phyloP scores from a whole-genome alignment of 1,284 basidiomycete genomes.

The Puccinia coronata region DNA sequence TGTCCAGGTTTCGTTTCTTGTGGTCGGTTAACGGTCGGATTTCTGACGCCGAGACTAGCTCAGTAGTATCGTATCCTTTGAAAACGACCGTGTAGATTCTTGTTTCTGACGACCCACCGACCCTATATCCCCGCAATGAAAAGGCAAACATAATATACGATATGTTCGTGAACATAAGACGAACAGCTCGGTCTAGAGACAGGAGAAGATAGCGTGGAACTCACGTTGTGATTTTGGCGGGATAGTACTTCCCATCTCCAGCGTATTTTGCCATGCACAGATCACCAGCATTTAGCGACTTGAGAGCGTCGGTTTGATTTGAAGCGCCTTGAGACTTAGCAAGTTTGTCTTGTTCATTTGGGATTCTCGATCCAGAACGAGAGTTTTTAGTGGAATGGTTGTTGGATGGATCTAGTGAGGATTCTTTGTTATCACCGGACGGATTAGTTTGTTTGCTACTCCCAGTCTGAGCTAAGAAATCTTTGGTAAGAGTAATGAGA shows the following conservation, averaged over 20 bases:
- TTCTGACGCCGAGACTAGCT: conserved; percentile 72
- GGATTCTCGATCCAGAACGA: conserved; percentile 43
- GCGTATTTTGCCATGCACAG: conserved; percentile 90
- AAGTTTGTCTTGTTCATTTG: conserved; percentile 6
- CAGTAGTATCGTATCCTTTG: conserved; percentile 92
- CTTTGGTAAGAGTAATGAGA: conserved; percentile 81
- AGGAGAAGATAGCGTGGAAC: not conserved
- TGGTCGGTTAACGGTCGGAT: conserved; percentile 53
- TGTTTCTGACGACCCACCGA: conserved; percentile 80
- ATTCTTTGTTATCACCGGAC: conserved; percentile 66
- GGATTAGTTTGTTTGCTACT: conserved; percentile 57
- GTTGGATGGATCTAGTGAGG: conserved; percentile 61
- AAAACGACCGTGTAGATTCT: conserved; percentile 90
- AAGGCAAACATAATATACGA: not conserved
- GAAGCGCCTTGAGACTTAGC: conserved; percentile 50
- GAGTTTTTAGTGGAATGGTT: conserved; percentile 30
- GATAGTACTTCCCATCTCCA: conserved; percentile 84
- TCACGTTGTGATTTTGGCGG: conserved; percentile 73
- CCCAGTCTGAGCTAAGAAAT: conserved; percentile 70
- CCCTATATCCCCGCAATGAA: no score
- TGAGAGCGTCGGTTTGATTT: conserved; percentile 51
- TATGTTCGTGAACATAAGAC: not conserved
- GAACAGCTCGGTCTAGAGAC: not conserved
- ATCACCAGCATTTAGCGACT: conserved; percentile 71
- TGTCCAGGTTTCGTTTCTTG: conserved; percentile 54